phyloP scores from a whole-genome alignment of 2,329 filamentous ascomycete genomes.

The Trichoderma guizhouense region DNA sequence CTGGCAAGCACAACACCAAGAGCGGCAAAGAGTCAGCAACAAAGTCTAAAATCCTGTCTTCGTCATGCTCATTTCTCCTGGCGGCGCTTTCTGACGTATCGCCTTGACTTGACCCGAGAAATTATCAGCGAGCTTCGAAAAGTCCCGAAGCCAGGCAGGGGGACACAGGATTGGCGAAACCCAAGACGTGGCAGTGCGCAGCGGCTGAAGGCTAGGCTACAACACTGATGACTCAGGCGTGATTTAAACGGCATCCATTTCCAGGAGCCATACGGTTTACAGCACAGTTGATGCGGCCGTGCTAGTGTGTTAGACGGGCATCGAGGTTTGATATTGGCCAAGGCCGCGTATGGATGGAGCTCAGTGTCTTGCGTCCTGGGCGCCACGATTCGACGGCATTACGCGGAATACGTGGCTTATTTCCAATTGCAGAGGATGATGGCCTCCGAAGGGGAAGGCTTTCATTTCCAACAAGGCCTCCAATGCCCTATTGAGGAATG shows the following conservation, averaged over 20 bases:
- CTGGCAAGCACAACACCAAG: background rate
- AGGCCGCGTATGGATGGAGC: background rate
- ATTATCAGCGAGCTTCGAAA: constrained; percentile 1
- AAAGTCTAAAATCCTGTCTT: constrained; percentile 11
- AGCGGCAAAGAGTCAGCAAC: background rate
- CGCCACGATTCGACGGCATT: background rate
- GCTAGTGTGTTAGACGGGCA: background rate
- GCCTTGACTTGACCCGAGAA: background rate
- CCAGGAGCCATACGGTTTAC: background rate
- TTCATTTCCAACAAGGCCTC: constrained; percentile 14
- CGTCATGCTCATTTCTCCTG: constrained; percentile 11
- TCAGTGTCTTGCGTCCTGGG: background rate
- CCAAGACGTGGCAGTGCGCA: constrained; percentile 16
- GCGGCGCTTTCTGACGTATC: background rate
- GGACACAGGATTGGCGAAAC: constrained; percentile 1
- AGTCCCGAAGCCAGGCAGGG: background rate
- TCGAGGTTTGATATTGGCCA: background rate
- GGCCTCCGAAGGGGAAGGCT: background rate
- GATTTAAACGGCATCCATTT: background rate
- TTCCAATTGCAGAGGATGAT: background rate
- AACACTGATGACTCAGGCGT: constrained; percentile 16
- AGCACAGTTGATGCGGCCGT: background rate
- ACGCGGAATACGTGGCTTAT: background rate
- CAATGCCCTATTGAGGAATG: constrained; percentile 4
- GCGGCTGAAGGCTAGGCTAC: constrained; percentile 18